Percentiles rank a stretch among this genome's conserved stretches.
These are phyloP conservation scores for Pseudoneurospora amorphoporcata DNA, from an alignment of 495 filamentous ascomycete species.

Conservation along the genomic window DNA sequence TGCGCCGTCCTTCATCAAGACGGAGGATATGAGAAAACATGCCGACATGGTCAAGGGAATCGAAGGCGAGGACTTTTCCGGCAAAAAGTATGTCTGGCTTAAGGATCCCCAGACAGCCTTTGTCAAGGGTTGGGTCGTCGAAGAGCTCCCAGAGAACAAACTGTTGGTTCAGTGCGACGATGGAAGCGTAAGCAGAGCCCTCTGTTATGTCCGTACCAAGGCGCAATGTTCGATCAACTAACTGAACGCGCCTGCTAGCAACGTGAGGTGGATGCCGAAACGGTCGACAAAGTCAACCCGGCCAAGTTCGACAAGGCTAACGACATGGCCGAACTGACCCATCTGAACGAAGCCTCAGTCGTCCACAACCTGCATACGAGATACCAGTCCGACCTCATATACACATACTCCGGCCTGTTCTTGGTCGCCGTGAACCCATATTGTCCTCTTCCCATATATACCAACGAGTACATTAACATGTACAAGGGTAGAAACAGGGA, in stretches of 20 bases:
- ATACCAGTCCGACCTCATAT: constrained; percentile 93
- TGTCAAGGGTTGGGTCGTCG: constrained; percentile 80
- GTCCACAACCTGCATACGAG: constrained; percentile 92
- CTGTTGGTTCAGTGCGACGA: constrained; percentile 89
- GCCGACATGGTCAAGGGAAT: constrained; percentile 63
- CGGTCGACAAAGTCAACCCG: constrained; percentile 96
- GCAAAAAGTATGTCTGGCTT: constrained; percentile 98
- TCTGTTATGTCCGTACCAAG: background rate
- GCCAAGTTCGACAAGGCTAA: constrained; percentile 98
- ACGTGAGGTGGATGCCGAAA: constrained; percentile 72
- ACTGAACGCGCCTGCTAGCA: constrained; percentile 46
- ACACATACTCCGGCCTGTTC: constrained; percentile 97
- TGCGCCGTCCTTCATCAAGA: constrained; percentile 89
- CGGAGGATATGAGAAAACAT: constrained; percentile 57
- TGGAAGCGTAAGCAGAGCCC: constrained; percentile 57
- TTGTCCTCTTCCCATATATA: constrained; percentile 88
- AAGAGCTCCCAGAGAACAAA: constrained; percentile 56
- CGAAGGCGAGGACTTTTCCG: constrained; percentile 95
- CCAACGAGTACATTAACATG: constrained; percentile 92
- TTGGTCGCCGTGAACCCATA: constrained; percentile 97
- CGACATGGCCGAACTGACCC: constrained; percentile 98
- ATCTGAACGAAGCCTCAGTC: constrained; percentile 94
- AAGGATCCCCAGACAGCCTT: constrained; percentile 80
- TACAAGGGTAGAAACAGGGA: constrained; percentile 84
- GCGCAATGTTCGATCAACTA: background rate